Conservation (phyloP, 805 yeast genomes). For the Ogataea degrootiae region DNA sequence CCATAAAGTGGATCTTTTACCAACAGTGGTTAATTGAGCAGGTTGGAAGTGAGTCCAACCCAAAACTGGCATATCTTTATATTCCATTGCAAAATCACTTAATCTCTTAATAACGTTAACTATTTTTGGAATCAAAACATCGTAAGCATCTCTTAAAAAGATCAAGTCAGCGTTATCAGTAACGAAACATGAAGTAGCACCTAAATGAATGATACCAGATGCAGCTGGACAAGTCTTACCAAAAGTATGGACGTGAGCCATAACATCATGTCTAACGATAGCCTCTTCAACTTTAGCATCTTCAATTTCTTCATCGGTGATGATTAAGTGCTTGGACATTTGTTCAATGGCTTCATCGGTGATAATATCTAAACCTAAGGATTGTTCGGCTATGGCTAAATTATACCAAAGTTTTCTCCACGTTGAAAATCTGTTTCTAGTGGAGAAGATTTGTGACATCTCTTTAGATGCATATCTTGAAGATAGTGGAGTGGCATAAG, state of each 20-base stretch:
- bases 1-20: constrained; percentile 98
- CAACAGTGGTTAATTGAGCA: constrained; percentile 97
- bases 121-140: constrained; percentile 85
- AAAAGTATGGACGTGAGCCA: constrained; percentile 97
- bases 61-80: constrained; percentile 93
- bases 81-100: constrained; percentile 78
- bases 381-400: constrained; percentile 92
- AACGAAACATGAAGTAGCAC: constrained; percentile 97
- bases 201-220: constrained; percentile 95
- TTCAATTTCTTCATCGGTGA: constrained; percentile 90
- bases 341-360: constrained; percentile 89
- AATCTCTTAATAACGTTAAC: constrained; percentile 93
- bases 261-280: constrained; percentile 96
- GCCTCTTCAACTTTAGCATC: constrained; percentile 92
- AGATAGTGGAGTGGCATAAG: constrained; percentile 88
- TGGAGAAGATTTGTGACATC: constrained; percentile 89
- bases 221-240: constrained; percentile 93
- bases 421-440: constrained; percentile 91
- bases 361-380: constrained; percentile 78
- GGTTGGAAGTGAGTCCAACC: constrained; percentile 99
- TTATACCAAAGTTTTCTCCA: constrained; percentile 98
- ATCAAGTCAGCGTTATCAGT: constrained; percentile 98
- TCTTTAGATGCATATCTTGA: constrained; percentile 97
- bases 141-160: constrained; percentile 94
- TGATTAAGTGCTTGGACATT: constrained; percentile 70